Conservation (phyloP, 345 rosid species). For the Eucalyptus erythrocorys region DNA sequence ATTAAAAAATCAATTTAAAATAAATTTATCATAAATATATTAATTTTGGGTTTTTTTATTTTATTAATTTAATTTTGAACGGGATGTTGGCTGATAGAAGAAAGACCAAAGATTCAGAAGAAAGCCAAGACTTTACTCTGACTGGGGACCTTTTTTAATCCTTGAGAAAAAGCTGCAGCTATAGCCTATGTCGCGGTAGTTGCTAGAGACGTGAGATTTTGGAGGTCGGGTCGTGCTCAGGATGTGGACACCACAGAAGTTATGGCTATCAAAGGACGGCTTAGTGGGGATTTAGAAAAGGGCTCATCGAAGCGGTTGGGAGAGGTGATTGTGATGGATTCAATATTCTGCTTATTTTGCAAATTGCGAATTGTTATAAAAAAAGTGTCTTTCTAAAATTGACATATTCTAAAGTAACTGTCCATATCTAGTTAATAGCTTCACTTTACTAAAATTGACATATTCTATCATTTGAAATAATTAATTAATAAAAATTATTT, state of each 20-base stretch:
- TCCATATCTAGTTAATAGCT: too few relatives aligned
- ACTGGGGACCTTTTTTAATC: too few relatives aligned
- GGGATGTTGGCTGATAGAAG: background rate
- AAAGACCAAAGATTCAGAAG: background rate
- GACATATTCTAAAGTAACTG: too few relatives aligned
- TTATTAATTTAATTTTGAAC: background rate
- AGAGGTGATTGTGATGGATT: background rate
- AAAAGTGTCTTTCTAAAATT: too few relatives aligned
- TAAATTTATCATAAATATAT: too few relatives aligned
- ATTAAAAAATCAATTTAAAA: too few relatives aligned
- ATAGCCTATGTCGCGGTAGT: background rate
- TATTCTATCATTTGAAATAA: background rate
- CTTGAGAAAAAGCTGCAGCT: background rate
- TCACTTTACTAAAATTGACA: too few relatives aligned
- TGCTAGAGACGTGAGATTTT: background rate
- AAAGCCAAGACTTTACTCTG: background rate
- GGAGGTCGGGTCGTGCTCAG: background rate
- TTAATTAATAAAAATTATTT: too few relatives aligned
- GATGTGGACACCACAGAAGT: background rate
- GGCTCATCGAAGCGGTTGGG: background rate
- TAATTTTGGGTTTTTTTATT: accelerated
- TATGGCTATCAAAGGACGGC: background rate
- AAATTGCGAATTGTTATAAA: too few relatives aligned
- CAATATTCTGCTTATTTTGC: background rate
- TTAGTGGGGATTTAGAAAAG: background rate